Base-by-base conservation (phyloP, 768 basidiomycete genomes). In the Mycena filopes region DNA sequence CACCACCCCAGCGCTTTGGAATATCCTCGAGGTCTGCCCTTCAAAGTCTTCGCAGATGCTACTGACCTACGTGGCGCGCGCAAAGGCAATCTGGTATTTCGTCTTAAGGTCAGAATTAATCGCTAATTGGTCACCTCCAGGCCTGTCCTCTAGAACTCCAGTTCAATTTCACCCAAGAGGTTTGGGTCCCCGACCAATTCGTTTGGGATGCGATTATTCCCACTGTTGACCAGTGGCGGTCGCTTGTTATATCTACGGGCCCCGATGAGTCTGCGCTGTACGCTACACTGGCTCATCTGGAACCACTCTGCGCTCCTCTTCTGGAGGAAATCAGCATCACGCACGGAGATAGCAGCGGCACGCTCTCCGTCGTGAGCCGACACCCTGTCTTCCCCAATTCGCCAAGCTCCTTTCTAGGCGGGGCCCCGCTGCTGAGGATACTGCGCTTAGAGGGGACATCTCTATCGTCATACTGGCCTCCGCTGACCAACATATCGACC, bases 1-100 rank as follows among this genome's bases (percentile, higher is more conserved):
- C 47, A 55, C 41, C 7, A 71, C 72, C 0, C 67, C 71, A 0
- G 36, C 45, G 20, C 51, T 73, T 18, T 73, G 72, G 71, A 63
- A 55, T 31, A 31, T 55, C 5, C 50, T 72, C 38, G 57, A 63
- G 42, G 40, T 70, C 23, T 29, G 43, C 26, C 58, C 57, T 9
- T 33, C 49, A 4, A 47, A 11, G 46, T 68, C 61, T 40, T 21
- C 66, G 36, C 31, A 43, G 6, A 45, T 28, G 28, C 38, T 63
- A 2, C 40, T 49, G 13, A 42, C 45, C 16, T 68, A 63, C 26
- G 16, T 67, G 4, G 21, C 61, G 29, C 66, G 66, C 26, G 42
- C 66, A 21, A 67, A 67, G 53, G 66, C 21, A 41, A 51, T 55
- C 49, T 23, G 8, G 41, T 29, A 10, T 11, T 10, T 8, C 5